These are phyloP conservation scores for Phytophthora sojae DNA, from an alignment of 352 stramenopile species.

Conservation along the genomic window DNA sequence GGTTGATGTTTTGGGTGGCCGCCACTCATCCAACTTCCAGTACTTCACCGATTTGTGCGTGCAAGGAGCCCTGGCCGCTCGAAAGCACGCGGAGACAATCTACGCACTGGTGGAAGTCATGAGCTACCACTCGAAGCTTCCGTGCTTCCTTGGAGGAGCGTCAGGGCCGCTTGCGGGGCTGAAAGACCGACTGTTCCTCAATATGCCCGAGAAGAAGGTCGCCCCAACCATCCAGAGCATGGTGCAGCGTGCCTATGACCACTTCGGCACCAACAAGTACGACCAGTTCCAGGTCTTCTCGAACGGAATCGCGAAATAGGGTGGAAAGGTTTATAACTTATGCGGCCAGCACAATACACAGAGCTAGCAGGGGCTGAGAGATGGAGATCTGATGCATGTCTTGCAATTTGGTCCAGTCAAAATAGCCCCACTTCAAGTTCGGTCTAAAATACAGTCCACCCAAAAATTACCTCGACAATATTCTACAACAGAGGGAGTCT, in stretches of 20 bases:
- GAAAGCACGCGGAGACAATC: conserved; percentile 94
- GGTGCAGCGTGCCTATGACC: conserved; percentile 95
- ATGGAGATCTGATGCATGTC: no score
- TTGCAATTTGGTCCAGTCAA: no score
- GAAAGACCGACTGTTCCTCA: conserved; percentile 77
- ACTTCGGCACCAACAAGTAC: conserved; percentile 97
- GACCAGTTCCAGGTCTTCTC: conserved; percentile 94
- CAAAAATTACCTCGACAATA: no score
- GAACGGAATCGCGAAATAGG: conserved; percentile 91
- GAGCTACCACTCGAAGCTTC: conserved; percentile 83
- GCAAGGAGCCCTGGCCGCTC: conserved; percentile 92
- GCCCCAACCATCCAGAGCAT: conserved; percentile 84
- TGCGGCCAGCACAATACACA: no score
- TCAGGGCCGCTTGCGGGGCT: conserved; percentile 50
- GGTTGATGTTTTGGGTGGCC: conserved; percentile 94
- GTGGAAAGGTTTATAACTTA: no score
- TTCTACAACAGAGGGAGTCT: no score
- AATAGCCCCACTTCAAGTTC: no score
- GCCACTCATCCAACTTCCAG: conserved; percentile 91
- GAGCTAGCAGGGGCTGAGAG: no score
- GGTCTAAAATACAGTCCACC: no score
- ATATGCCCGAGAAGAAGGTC: conserved; percentile 68
- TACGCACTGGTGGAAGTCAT: conserved; percentile 97
- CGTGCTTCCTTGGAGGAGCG: conserved; percentile 64
- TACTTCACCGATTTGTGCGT: conserved; percentile 96